Base-by-base conservation (phyloP, 2,329 filamentous ascomycete species). In the Fusarium protoensiforme region DNA sequence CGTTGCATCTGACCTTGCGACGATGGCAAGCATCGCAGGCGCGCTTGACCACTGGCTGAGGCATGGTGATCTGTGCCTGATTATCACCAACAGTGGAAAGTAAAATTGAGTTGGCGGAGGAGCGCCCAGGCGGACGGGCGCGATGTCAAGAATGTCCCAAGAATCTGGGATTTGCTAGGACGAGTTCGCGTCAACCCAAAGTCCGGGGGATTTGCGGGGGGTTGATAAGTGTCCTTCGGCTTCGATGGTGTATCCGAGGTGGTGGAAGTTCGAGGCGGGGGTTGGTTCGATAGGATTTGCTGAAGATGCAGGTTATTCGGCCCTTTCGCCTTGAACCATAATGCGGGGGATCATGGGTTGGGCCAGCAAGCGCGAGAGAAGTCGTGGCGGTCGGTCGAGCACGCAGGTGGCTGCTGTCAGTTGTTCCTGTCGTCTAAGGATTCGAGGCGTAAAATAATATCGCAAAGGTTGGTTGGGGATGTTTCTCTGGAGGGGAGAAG, bases 11-110 rank as follows among this genome's bases (percentile, higher is more conserved):
- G 80, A 93, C 92, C 82, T 93, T 93, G 81, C 92, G 89, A 73
- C 91, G 90, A 85, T 93, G 92, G 80, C 92, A 93, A 77, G 91
- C 91, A 81, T 93, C 92, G 84, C 92, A 93, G 67, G 92, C 92
- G 79, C 91, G 84, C 78, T 89, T 89, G 58, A 29, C 46, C 18
- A 89, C 86, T 71, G 87, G 86, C 73, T 87, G 85, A 48, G 85
- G 82, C 87, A 77, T 80, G 76, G 61, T 56, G 74, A 65, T 65
- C 54, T 46, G 61, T 39, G 65, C 31, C 59, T 51, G n/a, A 57
- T 36, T 33, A 66, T 76, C 64, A 67, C 64, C 18, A 46, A 38
- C 63, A 59, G 64, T 43, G 20, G 35, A 7, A 20, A 61, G 58
- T 61, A 33, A 35, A 29, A 39, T 75, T 68, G 61, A 75, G 64